phyloP scores from a whole-genome alignment of 371 early-diverging fungal genomes.

The Mucor sp. region DNA sequence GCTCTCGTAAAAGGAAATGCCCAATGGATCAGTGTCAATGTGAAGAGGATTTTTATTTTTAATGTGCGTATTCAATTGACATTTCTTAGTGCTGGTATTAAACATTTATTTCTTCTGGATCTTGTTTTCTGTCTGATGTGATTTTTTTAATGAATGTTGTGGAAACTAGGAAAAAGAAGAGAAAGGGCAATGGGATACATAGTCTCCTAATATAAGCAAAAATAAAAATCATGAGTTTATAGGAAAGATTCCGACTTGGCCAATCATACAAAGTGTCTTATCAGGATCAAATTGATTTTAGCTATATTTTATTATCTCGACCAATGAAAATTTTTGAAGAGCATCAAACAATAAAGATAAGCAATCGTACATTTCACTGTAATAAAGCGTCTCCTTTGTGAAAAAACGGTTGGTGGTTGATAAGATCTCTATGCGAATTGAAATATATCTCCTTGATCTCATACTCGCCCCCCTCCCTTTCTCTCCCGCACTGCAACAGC shows the following conservation, averaged over 20 bases:
- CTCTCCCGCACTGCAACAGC: neutral
- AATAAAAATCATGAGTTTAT: slow-evolving; percentile 10
- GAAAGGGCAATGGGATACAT: neutral
- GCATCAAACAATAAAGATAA: slow-evolving; percentile 3
- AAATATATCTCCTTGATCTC: neutral
- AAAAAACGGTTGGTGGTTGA: slow-evolving; percentile 1
- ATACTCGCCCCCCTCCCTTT: neutral
- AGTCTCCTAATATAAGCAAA: slow-evolving; percentile 2
- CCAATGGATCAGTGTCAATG: slow-evolving; percentile 30
- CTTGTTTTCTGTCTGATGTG: neutral
- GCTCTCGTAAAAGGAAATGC: slow-evolving; percentile 22
- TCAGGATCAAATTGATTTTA: slow-evolving; percentile 22
- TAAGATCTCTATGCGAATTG: neutral
- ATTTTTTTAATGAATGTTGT: neutral
- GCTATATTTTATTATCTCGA: slow-evolving; percentile 12
- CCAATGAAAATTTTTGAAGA: slow-evolving; percentile 7
- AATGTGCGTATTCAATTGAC: slow-evolving; percentile 7
- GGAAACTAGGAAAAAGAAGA: slow-evolving; percentile 10
- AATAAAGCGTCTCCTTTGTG: neutral
- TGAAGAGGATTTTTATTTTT: slow-evolving; percentile 20
- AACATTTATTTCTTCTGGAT: neutral
- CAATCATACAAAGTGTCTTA: slow-evolving; percentile 24
- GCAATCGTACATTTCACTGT: neutral
- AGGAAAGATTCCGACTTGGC: slow-evolving; percentile 21
- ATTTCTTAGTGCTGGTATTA: slow-evolving; percentile 3